Evolutionary conservation across 2,329 filamentous ascomycete genomes (phyloP).

Genomic region (Myriosclerotinia scirpicola): DNA sequence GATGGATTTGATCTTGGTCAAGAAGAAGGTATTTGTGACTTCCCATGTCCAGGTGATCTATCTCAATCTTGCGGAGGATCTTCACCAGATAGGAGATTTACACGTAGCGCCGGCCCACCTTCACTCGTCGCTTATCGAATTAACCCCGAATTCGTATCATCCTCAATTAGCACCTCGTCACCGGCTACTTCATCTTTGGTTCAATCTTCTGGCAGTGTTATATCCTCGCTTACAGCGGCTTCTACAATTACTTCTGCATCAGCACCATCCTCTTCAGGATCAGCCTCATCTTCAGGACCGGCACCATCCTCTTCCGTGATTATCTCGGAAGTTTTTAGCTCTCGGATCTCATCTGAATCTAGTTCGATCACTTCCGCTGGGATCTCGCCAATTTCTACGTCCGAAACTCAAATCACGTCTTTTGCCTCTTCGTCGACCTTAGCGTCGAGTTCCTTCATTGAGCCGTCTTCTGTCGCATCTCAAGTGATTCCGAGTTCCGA

Average conservation of each 20-base stretch:
- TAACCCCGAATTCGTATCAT: background rate
- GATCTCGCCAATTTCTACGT: no score
- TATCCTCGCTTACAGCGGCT: background rate
- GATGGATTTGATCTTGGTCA: slow-evolving; percentile 7
- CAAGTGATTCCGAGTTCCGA: no score
- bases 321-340: no score
- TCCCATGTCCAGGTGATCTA: slow-evolving; percentile 6
- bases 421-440: no score
- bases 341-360: no score
- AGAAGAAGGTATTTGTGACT: slow-evolving; percentile 3
- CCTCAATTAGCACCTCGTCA: background rate
- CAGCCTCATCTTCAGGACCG: no score
- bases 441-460: background rate
- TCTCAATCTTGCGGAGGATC: slow-evolving; percentile 14
- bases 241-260: background rate
- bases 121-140: slow-evolving; percentile 14
- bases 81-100: background rate
- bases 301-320: no score
- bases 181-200: background rate
- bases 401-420: no score
- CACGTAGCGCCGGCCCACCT: background rate
- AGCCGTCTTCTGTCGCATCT: background rate
- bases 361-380: no score
- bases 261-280: no score
- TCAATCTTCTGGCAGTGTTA: background rate